Evolutionary conservation across 108 stramenopile species (phyloP).

Genomic region (Skeletonema costatum): DNA sequence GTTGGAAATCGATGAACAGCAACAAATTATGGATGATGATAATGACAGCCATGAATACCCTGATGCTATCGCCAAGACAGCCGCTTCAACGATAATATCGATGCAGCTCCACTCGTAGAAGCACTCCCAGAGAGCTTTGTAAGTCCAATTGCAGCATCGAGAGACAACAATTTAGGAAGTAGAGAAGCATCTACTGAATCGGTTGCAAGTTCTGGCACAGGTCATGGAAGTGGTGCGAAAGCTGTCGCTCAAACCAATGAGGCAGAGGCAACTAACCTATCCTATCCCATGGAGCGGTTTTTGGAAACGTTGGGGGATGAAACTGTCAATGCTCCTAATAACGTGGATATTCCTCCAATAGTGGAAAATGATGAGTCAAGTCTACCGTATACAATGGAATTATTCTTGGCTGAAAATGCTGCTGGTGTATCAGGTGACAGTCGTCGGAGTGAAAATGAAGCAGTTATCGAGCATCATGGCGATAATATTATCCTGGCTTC

Average conservation of each 20-base stretch:
- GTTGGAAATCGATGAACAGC: not conserved
- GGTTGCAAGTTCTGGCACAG: not conserved
- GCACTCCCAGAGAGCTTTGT: slow-evolving; percentile 19
- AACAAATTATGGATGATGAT: not conserved
- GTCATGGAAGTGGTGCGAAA: not conserved
- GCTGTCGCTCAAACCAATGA: slow-evolving; percentile 1
- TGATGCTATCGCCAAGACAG: not conserved
- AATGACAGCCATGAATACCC: not conserved
- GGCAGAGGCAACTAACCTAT: slow-evolving; percentile 6
- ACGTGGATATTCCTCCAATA: not conserved
- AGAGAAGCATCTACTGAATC: slow-evolving; percentile 4
- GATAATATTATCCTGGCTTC: not conserved
- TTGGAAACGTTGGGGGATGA: slow-evolving; percentile 22
- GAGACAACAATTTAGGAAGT: slow-evolving; percentile 20
- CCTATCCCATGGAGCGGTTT: slow-evolving; percentile 77
- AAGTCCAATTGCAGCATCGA: not conserved
- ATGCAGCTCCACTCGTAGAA: not conserved
- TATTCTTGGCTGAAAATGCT: slow-evolving; percentile 30
- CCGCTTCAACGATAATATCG: not conserved
- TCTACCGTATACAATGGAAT: slow-evolving; percentile 32
- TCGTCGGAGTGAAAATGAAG: not conserved
- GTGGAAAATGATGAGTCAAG: slow-evolving; percentile 1
- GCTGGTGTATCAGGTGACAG: not conserved
- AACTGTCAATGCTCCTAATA: not conserved
- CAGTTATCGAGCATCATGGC: not conserved